Conservation (phyloP, 2,329 filamentous ascomycete species). For the Colletotrichum sp. region DNA sequence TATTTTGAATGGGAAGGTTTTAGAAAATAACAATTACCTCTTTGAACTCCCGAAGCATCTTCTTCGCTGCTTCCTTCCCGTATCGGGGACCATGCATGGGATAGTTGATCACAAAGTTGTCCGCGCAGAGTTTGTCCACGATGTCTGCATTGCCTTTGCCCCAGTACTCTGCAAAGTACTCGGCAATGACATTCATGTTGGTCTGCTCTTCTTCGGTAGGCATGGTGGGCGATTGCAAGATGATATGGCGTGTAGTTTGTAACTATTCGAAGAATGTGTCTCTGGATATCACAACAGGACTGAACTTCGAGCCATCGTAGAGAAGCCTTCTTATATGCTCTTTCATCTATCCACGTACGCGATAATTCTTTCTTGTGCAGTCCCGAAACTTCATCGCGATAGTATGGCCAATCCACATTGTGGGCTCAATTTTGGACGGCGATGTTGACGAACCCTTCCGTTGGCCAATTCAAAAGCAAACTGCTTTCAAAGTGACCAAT, state of each 20-base stretch:
- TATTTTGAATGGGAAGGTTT: not conserved
- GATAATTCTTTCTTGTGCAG: fast-evolving
- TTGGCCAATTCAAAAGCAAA: not conserved
- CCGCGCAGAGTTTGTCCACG: not conserved
- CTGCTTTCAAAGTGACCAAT: not conserved
- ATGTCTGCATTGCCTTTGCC: not conserved
- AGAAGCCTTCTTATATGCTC: not conserved
- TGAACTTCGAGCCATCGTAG: not conserved
- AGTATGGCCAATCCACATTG: not conserved
- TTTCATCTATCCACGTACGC: not conserved
- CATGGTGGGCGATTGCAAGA: not conserved
- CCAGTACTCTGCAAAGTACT: not conserved
- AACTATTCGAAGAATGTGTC: not conserved
- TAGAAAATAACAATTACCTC: not conserved
- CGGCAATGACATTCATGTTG: not conserved
- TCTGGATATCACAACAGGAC: not conserved
- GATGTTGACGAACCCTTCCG: not conserved
- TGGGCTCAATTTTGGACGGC: not conserved
- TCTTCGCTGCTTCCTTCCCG: not conserved
- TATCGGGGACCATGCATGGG: not conserved
- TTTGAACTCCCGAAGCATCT: not conserved
- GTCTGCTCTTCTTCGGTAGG: not conserved
- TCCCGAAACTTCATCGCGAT: not conserved
- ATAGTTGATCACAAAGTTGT: not conserved
- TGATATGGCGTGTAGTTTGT: not conserved